Base-by-base conservation (phyloP, 164 flowering plant species). In the Sedum album region DNA sequence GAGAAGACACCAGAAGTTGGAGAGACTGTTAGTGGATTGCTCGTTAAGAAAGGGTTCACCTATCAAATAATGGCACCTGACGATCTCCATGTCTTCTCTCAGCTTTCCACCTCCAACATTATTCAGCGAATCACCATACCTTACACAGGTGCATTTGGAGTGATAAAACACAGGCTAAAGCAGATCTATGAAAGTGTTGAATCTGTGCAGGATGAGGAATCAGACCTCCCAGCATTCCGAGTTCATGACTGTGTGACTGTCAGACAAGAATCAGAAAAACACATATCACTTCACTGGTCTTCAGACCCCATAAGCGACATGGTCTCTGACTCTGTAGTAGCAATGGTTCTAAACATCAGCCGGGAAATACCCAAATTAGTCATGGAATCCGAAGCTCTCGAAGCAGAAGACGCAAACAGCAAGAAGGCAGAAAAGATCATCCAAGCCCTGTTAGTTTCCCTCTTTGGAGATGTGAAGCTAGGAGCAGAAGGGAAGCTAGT, bases 231-330 rank as follows among this genome's bases (percentile, higher is more conserved):
- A 14, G 71, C 82, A 17, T 66, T 94, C 70, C 74, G 70, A 8
- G 99, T 94, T 53, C 97, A 94, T 64, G 87, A 86, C 20, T 73
- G 86, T 48, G 96, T 91, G 28, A 85, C 92, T 0, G 81, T 94
- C 75, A 94, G 85, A 82, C 95, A 87, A 71, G 99, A 94, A 38
- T 81, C 96, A 1, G 93, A 90, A 36, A 85, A 84, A 71, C 90
- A 90, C 62, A 49, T 94, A 10, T 91, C 97, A 1, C 61, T 94
- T 67, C 90, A 83, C 67, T 94, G 99, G 99, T 41, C 76, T 21
- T 84, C 97, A n/a, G 94, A 94, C 68, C 99, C 97, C 2, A 82
- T 91, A 14, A 87, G 96, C 66, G 99, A 94, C 72, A 94, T 94
- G 99, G 96, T 94, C 4, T 87, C 94, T 1, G 97, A 94, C 61